Conservation (phyloP, 2,329 filamentous ascomycete species). For the Trichoderma arundinaceum region DNA sequence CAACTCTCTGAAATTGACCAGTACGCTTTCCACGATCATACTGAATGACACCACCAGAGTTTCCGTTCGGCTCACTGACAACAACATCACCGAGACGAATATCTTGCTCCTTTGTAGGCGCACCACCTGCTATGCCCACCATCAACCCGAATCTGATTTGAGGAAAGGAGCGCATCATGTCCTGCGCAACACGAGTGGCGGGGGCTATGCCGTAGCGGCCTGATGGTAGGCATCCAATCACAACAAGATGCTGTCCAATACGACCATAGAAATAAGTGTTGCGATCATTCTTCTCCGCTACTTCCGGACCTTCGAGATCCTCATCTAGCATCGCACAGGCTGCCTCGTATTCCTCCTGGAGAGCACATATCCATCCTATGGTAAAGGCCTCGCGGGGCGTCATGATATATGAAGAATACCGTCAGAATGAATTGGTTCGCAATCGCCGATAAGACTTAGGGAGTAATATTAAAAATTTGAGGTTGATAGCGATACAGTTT, state of each 20-base stretch:
- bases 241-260: constrained; percentile 31
- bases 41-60: background rate
- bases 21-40: background rate
- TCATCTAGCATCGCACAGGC: constrained; percentile 5
- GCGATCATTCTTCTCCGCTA: constrained; percentile 1
- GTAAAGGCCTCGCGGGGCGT: background rate
- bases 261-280: constrained; percentile 32
- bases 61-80: background rate
- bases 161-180: constrained; percentile 3
- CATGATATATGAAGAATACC: background rate
- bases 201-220: constrained; percentile 4
- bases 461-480: background rate
- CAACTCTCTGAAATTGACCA: background rate
- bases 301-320: background rate
- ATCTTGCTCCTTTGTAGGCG: background rate
- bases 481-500: background rate
- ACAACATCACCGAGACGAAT: constrained; percentile 16
- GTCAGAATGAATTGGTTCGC: background rate
- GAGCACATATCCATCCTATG: constrained; percentile 3
- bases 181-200: background rate
- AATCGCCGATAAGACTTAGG: background rate
- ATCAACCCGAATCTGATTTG: background rate
- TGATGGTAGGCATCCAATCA: constrained; percentile 33
- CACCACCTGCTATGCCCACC: constrained; percentile 7
- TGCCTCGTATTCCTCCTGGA: background rate